Conservation (phyloP, 495 filamentous ascomycete genomes). For the Filosporella fistucella region DNA sequence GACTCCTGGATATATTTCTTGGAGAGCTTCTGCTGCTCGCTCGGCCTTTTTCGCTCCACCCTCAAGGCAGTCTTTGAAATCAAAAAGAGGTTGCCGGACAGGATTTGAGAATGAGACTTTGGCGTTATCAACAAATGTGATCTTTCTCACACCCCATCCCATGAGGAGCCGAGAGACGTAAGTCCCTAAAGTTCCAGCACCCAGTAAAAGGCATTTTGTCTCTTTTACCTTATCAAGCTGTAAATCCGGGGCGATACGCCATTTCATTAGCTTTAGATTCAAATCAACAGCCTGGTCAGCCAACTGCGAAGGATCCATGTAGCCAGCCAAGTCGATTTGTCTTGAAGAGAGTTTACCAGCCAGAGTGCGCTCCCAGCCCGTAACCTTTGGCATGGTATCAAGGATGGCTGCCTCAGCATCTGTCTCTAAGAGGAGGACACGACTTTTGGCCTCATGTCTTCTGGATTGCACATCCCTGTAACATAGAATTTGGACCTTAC, state of each 20-base stretch:
- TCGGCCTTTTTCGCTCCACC: constrained; percentile 82
- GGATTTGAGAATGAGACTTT: constrained; percentile 96
- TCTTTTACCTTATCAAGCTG: constrained; percentile 86
- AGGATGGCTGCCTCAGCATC: constrained; percentile 5
- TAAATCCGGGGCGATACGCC: constrained; percentile 85
- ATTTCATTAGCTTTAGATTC: constrained; percentile 97
- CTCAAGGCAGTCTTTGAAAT: constrained; percentile 80
- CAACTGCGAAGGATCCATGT: constrained; percentile 81
- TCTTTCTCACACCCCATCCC: constrained; percentile 95
- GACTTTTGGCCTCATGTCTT: constrained; percentile 74
- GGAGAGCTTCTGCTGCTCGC: constrained; percentile 74
- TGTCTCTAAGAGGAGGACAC: constrained; percentile 65
- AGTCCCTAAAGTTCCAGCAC: constrained; percentile 88
- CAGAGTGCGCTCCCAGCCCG: constrained; percentile 88
- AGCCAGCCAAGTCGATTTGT: constrained; percentile 75
- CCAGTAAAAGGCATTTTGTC: constrained; percentile 89
- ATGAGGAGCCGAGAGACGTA: constrained; percentile 88
- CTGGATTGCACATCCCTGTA: constrained; percentile 77
- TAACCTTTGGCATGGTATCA: constrained; percentile 64
- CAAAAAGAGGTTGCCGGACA: constrained; percentile 88
- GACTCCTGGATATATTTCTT: constrained; percentile 87
- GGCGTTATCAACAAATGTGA: constrained; percentile 96
- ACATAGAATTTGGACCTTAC: constrained; percentile 78
- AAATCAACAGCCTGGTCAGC: constrained; percentile 97
- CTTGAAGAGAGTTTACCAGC: constrained; percentile 70